Base-by-base conservation (phyloP, 2,329 filamentous ascomycete genomes). In the Xylaria sp. region DNA sequence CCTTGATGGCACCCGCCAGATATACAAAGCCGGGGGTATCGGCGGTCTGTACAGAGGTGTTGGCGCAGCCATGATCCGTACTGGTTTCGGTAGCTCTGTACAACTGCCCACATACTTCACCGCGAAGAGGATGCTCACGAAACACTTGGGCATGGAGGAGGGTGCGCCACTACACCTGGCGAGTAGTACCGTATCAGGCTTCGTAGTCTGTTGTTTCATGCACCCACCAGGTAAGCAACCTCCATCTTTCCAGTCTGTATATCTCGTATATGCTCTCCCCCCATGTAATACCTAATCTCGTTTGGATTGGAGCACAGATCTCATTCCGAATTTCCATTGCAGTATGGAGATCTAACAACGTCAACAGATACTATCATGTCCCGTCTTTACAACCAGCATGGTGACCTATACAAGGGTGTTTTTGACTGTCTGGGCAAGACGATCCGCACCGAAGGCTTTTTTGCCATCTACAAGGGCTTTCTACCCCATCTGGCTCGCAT, bases 81-180 rank as follows among this genome's bases (percentile, higher is more conserved):
- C 96, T 0, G 95, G 95, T 27, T 98, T 97, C 75, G 96, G 96
- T 60, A 97, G 93, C 81, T 96, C 93, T 5, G 96, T 98, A 12
- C 96, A 99, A 82, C 85, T 99, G 69, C 96, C 96, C 1, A 99
- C 96, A 42, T 99, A 99, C 81, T 99, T 98, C 83, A 96, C 98
- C 76, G 96, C 95, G 13, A 99, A 99, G 86, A 86, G 96, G 70
- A 86, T 92, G 75, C 83, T 99, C 74, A 87, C 93, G 68, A 90
- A 87, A 76, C 94, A 98, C 78, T 82, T 95, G 63, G 93, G 91
- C 54, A 94, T 98, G 91, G 85, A 96, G 77, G 96, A 99, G 78
- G 95, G 96, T 1, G 92, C 93, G 44, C 91, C 92, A 53, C 83
- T 99, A 76, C 96, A 99, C 80, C 84, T 99, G 73, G 87, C 93